phyloP scores from a whole-genome alignment of 2,329 filamentous ascomycete genomes.

The Fusarium subglutinans region DNA sequence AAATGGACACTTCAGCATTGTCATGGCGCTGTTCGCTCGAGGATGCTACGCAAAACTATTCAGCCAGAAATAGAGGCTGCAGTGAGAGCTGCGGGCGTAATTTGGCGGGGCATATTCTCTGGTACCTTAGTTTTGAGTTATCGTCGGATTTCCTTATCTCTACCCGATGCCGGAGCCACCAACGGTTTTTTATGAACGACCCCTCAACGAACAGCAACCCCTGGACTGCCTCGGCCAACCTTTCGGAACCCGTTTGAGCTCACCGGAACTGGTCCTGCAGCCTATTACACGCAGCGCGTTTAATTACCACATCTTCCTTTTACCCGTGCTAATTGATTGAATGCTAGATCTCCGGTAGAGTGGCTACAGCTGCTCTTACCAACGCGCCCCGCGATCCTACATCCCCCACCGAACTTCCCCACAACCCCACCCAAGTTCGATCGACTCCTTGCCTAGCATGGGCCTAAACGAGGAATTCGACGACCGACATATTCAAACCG shows the following conservation, averaged over 20 bases:
- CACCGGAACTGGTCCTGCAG: background rate
- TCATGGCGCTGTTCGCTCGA: background rate
- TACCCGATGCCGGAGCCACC: constrained; percentile 34
- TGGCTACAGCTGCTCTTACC: constrained; percentile 38
- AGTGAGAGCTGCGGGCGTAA: constrained; percentile 23
- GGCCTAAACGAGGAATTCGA: constrained; percentile 72
- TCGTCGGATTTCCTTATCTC: constrained; percentile 37
- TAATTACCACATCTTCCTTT: constrained; percentile 11
- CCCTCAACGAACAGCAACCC: background rate
- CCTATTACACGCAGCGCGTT: background rate
- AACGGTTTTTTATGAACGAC: background rate
- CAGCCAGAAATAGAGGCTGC: constrained; percentile 3
- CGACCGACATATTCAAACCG: constrained; percentile 71
- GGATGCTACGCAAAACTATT: background rate
- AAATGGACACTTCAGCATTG: constrained; percentile 10
- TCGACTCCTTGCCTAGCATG: constrained; percentile 71
- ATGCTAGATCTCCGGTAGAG: constrained; percentile 37
- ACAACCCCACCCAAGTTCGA: constrained; percentile 38
- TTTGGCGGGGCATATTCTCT: constrained; percentile 22
- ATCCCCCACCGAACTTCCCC: constrained; percentile 38
- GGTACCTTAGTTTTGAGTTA: constrained; percentile 19
- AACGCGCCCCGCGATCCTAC: constrained; percentile 40
- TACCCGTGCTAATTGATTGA: constrained; percentile 33
- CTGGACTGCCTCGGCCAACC: constrained; percentile 6
- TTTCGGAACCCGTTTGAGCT: background rate